Percentiles rank a stretch among this genome's conserved stretches.
phyloP scores from a whole-genome alignment of 108 stramenopile genomes.

The Phaeodactylum tricornutum region DNA sequence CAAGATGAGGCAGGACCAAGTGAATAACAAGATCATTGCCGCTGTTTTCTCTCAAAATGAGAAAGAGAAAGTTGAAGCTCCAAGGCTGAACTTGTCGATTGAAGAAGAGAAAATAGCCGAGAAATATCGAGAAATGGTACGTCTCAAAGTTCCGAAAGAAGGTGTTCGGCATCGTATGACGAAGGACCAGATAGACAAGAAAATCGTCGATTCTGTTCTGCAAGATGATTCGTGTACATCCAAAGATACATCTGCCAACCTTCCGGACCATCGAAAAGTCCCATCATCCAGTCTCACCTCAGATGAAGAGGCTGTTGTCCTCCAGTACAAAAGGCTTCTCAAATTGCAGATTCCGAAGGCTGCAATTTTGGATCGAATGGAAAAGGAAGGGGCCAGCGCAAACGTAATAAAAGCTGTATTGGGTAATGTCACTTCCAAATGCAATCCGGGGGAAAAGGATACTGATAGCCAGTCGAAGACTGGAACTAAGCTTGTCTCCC shows the following conservation, averaged over 20 bases:
- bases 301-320: conserved; percentile 48
- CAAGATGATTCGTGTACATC: not conserved
- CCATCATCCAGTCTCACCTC: conserved; percentile 18
- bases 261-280: not conserved
- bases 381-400: conserved; percentile 50
- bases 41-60: too few species aligned
- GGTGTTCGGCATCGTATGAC: conserved; percentile 59
- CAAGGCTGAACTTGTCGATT: conserved; percentile 3
- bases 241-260: not conserved
- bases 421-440: conserved; percentile 17
- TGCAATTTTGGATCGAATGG: conserved; percentile 61
- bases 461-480: conserved; percentile 8
- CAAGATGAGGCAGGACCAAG: conserved; percentile 59
- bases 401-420: conserved; percentile 65
- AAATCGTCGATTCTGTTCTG: conserved; percentile 32
- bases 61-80: conserved; percentile 7
- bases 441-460: too few species aligned
- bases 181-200: conserved; percentile 40
- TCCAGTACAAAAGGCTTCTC: conserved; percentile 53
- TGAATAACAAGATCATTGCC: conserved; percentile 33
- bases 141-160: conserved; percentile 25
- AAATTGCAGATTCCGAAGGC: conserved; percentile 63
- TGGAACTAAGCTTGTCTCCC: conserved; percentile 34
- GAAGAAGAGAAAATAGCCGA: conserved; percentile 42
- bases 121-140: conserved; percentile 27